These are phyloP conservation scores for Calonectria hawksworthii DNA, from an alignment of 2,329 filamentous ascomycete genomes.

Conservation along the genomic window DNA sequence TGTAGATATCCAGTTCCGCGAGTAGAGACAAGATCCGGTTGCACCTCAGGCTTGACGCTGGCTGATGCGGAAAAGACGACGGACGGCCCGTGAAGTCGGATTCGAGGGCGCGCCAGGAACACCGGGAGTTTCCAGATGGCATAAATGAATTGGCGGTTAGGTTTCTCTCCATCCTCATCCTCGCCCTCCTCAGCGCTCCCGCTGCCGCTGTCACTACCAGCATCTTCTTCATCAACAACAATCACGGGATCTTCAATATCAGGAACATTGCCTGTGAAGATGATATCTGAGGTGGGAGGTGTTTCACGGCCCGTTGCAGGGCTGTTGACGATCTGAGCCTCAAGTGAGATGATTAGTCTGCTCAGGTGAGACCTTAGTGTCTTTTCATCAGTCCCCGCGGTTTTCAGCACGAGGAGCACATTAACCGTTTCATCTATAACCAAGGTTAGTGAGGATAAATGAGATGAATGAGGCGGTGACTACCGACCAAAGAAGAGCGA, in stretches of 20 bases:
- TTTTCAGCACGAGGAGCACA: conserved; percentile 77
- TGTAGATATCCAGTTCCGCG: conserved; percentile 74
- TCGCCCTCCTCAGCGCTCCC: conserved; percentile 43
- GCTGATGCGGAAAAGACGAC: conserved; percentile 75
- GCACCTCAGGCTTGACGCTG: conserved; percentile 66
- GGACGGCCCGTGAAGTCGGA: conserved; percentile 75
- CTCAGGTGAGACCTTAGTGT: conserved; percentile 71
- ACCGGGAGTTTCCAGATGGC: conserved; percentile 73
- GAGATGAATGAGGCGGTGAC: conserved; percentile 51
- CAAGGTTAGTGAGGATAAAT: conserved; percentile 50
- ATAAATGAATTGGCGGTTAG: conserved; percentile 58
- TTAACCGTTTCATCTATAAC: conserved; percentile 79
- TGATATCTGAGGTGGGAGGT: conserved; percentile 67
- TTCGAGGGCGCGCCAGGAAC: conserved; percentile 70
- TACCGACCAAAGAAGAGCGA: conserved; percentile 79
- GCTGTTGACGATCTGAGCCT: conserved; percentile 75
- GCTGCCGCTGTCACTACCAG: conserved; percentile 44
- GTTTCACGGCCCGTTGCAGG: conserved; percentile 62
- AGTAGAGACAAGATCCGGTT: conserved; percentile 41
- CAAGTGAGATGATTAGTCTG: conserved; percentile 75
- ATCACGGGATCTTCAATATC: conserved; percentile 66
- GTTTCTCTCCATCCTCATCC: conserved; percentile 37
- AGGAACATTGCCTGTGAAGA: conserved; percentile 69
- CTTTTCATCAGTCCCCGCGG: conserved; percentile 70
- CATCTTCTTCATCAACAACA: conserved; percentile 58